Base-by-base conservation (phyloP, 345 rosid species). In the Microcos paniculata region DNA sequence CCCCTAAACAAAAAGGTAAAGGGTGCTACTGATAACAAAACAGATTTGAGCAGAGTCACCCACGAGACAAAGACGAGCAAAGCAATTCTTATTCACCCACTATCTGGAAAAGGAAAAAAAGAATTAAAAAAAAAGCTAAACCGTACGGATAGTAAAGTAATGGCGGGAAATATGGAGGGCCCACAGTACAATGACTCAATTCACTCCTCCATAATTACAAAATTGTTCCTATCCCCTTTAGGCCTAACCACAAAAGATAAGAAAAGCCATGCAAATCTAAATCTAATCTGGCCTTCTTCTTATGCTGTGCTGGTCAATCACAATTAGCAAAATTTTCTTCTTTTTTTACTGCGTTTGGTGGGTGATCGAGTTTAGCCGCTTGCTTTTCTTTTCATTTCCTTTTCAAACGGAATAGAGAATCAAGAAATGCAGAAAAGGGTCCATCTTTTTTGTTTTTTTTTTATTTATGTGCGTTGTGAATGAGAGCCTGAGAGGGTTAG, bases 91-190 rank as follows among this genome's bases (percentile, higher is more conserved):
- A 35, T 35, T 35, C 40, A 35, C 40, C 40, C n/a, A n/a, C n/a
- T n/a, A n/a, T n/a, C n/a, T n/a, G n/a, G n/a, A n/a, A n/a, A n/a
- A n/a, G n/a, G n/a, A n/a, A n/a, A n/a, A n/a, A n/a, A n/a, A n/a
- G n/a, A 35, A 35, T 3, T 9, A 42, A 42, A 42, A 1, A 9
- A 9, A 7, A 42, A 8, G 11, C n/a, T n/a, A 6, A 31, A 4
- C 18, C 31, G 80, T 15, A 70, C 57, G 63, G 72, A 0, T 62
- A 62, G 38, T 10, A 1, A 28, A 35, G 55, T 64, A n/a, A 55
- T 14, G 76, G 76, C 76, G 49, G 74, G 69, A 58, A 78, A 65
- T 24, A 18, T 1, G 81, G 74, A 33, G 74, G 81, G 28, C 70
- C 77, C 77, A 64, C 69, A 1, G 69, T 26, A 18, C 69, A 4